phyloP scores from a whole-genome alignment of 768 basidiomycete genomes.

The Hirschioporus abietinus region DNA sequence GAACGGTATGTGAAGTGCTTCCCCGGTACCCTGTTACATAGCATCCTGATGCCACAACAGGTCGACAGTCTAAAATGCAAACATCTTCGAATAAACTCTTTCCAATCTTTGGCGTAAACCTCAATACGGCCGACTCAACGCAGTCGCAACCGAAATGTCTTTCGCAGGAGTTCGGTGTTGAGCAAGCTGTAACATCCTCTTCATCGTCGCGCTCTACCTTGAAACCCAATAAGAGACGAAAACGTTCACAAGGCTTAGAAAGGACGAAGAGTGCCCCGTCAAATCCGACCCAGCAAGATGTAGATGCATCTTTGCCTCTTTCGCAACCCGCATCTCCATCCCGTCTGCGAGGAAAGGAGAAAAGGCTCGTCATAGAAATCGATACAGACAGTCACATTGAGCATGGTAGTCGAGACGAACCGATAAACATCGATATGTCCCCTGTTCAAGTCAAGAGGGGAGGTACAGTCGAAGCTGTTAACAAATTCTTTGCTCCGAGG shows the following conservation, averaged over 20 bases:
- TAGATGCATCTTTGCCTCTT: not conserved
- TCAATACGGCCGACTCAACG: too few species aligned
- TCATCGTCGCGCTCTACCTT: not conserved
- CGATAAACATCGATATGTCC: constrained; percentile 41
- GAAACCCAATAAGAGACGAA: not conserved
- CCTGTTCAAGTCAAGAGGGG: constrained; percentile 24
- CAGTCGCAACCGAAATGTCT: too few species aligned
- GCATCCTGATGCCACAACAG: not conserved
- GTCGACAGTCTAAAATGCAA: not conserved
- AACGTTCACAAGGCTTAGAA: not conserved
- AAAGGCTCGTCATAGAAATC: not conserved
- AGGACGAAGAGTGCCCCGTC: not conserved
- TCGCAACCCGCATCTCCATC: not conserved
- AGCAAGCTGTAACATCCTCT: not conserved
- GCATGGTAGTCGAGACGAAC: constrained; percentile 28
- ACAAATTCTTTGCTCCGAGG: constrained; percentile 42
- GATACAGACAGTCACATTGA: not conserved
- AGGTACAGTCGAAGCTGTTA: constrained; percentile 27
- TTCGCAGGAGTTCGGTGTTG: not conserved
- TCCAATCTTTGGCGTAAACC: not conserved
- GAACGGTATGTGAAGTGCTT: not conserved
- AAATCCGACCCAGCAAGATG: not conserved
- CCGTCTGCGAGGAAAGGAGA: not conserved
- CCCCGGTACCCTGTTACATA: too few species aligned
- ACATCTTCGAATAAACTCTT: not conserved